Percentiles rank a stretch among this genome's conserved stretches.
Conservation (phyloP, 2,329 filamentous ascomycete species). For the Trichoderma sp. region DNA sequence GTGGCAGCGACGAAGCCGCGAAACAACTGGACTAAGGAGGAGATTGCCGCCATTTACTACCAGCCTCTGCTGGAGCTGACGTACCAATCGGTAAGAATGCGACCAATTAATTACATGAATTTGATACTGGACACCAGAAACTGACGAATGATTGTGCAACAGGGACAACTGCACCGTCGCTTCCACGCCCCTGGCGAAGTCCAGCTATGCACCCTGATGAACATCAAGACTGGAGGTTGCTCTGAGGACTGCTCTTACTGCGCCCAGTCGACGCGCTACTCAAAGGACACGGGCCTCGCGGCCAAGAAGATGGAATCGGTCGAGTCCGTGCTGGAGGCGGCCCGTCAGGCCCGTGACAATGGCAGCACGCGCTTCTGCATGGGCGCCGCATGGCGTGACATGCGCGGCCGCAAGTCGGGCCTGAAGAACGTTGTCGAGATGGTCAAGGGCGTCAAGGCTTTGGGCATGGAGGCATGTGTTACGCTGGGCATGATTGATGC, state of each 20-base stretch:
- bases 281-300: conserved; percentile 72
- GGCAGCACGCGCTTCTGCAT: conserved; percentile 92
- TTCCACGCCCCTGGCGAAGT: conserved; percentile 83
- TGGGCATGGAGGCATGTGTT: conserved; percentile 93
- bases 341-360: conserved; percentile 73
- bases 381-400: conserved; percentile 91
- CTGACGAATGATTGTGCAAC: neutral
- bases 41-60: conserved; percentile 79
- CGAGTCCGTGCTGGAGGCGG: conserved; percentile 76
- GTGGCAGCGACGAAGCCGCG: conserved; percentile 60
- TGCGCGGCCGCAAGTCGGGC: conserved; percentile 83
- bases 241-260: conserved; percentile 93
- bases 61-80: conserved; percentile 77
- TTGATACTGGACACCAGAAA: neutral
- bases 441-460: conserved; percentile 73
- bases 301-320: conserved; percentile 78
- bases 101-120: neutral
- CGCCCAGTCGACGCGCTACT: conserved; percentile 80
- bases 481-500: conserved; percentile 90
- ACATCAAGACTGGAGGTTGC: conserved; percentile 93
- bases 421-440: conserved; percentile 83
- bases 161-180: conserved; percentile 76
- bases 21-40: conserved; percentile 76
- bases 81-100: conserved; percentile 62
- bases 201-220: conserved; percentile 93